Evolutionary conservation across 2,329 filamentous ascomycete species (phyloP), one percentile per base, ranked within the genome.

Genomic region (Lizonia empirigonia): DNA sequence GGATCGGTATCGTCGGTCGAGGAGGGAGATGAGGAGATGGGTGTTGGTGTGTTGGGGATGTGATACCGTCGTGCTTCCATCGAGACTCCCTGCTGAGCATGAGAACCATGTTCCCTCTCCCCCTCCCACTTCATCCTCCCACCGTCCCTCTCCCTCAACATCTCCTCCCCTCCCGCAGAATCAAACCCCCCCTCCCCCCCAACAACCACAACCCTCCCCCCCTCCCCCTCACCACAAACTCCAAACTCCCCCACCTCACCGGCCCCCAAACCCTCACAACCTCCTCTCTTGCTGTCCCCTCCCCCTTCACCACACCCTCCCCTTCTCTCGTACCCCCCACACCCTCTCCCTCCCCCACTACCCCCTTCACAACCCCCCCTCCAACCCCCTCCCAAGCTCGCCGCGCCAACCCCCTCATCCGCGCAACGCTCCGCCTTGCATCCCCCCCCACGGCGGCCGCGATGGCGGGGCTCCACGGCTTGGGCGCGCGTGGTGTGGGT

Each of bases 171-270:
- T 33, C 18, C 16, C 7, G 65, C 65, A 20, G 64, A 66, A 39
- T 71, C 68, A 44, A 57, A 67, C 34, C 64, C 65, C 1, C 60
- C 65, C 10, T 63, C 53, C 8, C 46, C 32, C 24, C 64, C 67
- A n/a, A 70, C 56, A 12, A 71, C 40, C 16, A 68, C 48, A 5
- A 71, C 62, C 18, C 63, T 26, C n/a, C 65, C 65, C 38, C 65
- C 53, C 1, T 60, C 49, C 38, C 52, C 29, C 59, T 57, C 26
- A 71, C 66, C 5, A 72, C 46, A 37, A 69, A 69, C 0, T n/a
- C n/a, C n/a, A n/a, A n/a, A n/a, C 48, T 58, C 0, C 62, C 64
- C 59, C 58, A 65, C 26, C 34, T 41, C 22, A 32, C 15, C n/a
- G 64, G 65, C 35, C 62, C 29, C 8, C 29, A 41, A 0, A 72